Base-by-base conservation (phyloP, 1,284 basidiomycete genomes). In the Trichosporon asahii region DNA sequence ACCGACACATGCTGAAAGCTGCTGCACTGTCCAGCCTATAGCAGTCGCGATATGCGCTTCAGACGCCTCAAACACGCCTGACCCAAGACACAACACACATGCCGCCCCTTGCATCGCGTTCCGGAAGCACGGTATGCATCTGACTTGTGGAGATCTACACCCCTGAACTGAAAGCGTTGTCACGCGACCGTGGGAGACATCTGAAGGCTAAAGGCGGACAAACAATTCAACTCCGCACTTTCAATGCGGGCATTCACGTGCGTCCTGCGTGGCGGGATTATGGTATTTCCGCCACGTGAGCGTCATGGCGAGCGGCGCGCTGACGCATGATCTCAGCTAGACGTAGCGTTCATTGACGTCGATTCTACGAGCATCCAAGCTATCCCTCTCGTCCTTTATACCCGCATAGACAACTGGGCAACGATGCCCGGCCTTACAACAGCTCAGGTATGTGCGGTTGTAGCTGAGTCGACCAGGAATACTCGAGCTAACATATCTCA, bases 381-480 rank as follows among this genome's bases (percentile, higher is more conserved):
- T 27, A 53, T 44, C 46, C 33, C 46, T 64, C 33, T 64, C 67
- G 65, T 66, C 68, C 66, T 57, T 57, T 46, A 65, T 40, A 18
- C 61, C 40, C 27, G 18, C 7, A 35, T 40, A 37, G 25, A 33
- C 33, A 33, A 55, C 3, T 27, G 23, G 37, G 57, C 44, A 57
- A 77, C 35, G 9, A 83, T 84, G 82, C 78, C 79, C 46, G 82
- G 82, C 15, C 74, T 84, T 35, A 84, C 82, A 44, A 82, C 82
- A 68, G 82, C 81, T 67, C 82, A 84, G 78, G 81, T 83, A 53
- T 68, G 78, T 72, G 68, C 0, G 0, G 6, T 12, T 11, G 9
- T 5, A 31, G 29, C n/a, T 7, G 11, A 23, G 15, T 7, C n/a
- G 4, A n/a, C n/a, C n/a, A n/a, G n/a, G n/a, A n/a, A n/a, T n/a